Base-by-base conservation (phyloP, 2,329 filamentous ascomycete genomes). In the Calonectria leucothoes region DNA sequence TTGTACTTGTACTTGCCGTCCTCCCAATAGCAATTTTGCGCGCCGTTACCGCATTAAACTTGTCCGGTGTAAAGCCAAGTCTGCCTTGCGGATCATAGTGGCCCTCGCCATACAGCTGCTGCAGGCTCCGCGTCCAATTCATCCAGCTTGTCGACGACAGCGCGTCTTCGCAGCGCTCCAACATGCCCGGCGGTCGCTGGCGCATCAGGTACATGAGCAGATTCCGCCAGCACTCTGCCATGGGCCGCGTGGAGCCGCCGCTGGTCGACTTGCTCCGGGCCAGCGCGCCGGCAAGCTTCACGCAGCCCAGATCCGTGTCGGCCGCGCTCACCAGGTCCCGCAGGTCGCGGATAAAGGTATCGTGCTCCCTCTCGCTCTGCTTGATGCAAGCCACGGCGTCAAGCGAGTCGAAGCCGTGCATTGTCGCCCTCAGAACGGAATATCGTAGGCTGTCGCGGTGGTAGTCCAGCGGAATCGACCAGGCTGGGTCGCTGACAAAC, bases 61-160 rank as follows among this genome's bases (percentile, higher is more conserved):
- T 69, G n/a, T 69, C 69, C 11, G 35, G 57, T 8, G 74, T 75
- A 57, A 75, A 74, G n/a, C 74, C 74, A 11, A 75, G 71, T 10
- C 59, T 59, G 3, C 71, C 74, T 1, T 69, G 55, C 3, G 74
- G 74, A 37, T 75, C 74, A 20, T 64, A 69, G 20, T 75, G 74
- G 14, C 42, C 33, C 0, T 66, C 65, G 4, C 61, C 68, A 25
- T 71, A 75, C 17, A 75, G 51, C 45, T 37, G 66, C 49, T 70
- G 31, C 27, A 75, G 27, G 33, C 71, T 49, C 25, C 52, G 52
- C 12, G 39, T 35, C 74, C 74, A 75, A 14, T 69, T 69, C 3
- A 55, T 29, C 74, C 74, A 75, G 15, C 55, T 27, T 39, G 52
- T 69, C 23, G 61, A 45, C 2, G 68, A 48, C 14, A 75, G 27